Percentiles rank a stretch among this genome's conserved stretches.
Conservation (phyloP, 1,139 yeast genomes). For the Yamadazyma pseudoaaseri region DNA sequence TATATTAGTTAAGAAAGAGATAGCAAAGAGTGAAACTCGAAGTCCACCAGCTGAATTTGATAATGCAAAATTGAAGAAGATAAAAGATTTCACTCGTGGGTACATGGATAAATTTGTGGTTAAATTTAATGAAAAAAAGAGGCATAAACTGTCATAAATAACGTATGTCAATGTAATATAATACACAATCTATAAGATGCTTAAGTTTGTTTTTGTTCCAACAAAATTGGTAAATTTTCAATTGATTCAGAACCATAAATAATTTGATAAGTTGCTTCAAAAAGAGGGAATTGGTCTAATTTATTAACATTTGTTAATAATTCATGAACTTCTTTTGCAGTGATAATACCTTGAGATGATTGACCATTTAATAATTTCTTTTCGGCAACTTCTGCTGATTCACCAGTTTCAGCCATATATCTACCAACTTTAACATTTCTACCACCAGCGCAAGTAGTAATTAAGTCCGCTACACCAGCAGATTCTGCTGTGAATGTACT, state of each 20-base stretch:
- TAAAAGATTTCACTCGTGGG: conserved; percentile 58
- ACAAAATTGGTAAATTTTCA: conserved; percentile 41
- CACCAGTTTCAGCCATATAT: conserved; percentile 48
- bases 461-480: conserved; percentile 53
- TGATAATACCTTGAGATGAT: conserved; percentile 50
- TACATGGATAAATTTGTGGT: conserved; percentile 76
- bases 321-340: conserved; percentile 50
- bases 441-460: conserved; percentile 51
- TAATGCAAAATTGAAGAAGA: conserved; percentile 62
- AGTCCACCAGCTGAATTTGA: conserved; percentile 58
- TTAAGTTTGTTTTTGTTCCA: conserved; percentile 19
- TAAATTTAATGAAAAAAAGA: conserved; percentile 47
- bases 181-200: no score
- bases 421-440: conserved; percentile 50
- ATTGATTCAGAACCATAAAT: conserved; percentile 42
- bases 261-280: conserved; percentile 49
- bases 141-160: conserved; percentile 9
- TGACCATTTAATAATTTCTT: conserved; percentile 48
- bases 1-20: conserved; percentile 62
- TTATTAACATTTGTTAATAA: conserved; percentile 35
- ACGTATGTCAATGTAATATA: conserved; percentile 7
- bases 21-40: conserved; percentile 38
- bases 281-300: conserved; percentile 41
- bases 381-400: conserved; percentile 42
- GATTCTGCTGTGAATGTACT: conserved; percentile 46